A percentile compares a stretch with the other conserved stretches of the same genome.
phyloP scores from a whole-genome alignment of 495 filamentous ascomycete species.

The Neurospora sp. region DNA sequence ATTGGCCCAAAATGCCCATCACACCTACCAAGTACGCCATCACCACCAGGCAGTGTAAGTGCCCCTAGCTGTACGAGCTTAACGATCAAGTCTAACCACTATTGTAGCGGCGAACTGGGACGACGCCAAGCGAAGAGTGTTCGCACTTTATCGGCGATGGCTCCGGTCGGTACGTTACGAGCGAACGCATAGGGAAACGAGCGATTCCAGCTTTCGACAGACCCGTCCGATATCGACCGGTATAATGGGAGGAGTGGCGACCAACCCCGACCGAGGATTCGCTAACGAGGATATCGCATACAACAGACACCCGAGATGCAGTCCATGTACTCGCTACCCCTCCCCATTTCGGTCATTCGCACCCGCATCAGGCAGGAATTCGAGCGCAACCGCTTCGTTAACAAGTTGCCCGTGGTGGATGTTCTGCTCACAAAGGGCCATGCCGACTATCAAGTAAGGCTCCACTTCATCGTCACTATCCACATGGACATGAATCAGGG shows the following conservation, averaged over 20 bases:
- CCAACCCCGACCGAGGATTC: neutral
- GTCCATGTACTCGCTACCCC: constrained; percentile 84
- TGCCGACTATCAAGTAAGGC: constrained; percentile 70
- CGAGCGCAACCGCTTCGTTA: constrained; percentile 88
- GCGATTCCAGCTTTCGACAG: neutral
- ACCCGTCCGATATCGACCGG: neutral
- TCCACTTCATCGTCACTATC: neutral
- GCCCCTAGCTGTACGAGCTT: neutral
- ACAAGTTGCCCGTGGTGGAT: constrained; percentile 78
- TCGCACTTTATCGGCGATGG: constrained; percentile 87
- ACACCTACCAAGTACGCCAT: constrained; percentile 89
- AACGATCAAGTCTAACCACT: constrained; percentile 6
- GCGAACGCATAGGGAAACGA: neutral
- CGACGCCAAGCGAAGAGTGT: constrained; percentile 73
- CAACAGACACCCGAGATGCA: constrained; percentile 87
- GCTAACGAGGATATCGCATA: constrained; percentile 3
- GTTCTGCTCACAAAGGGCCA: constrained; percentile 80
- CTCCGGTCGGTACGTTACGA: constrained; percentile 67
- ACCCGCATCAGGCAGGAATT: constrained; percentile 96
- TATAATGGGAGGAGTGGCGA: neutral
- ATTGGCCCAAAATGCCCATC: constrained; percentile 44
- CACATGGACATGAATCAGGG: neutral
- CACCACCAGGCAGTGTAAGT: constrained; percentile 79
- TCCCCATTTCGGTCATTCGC: constrained; percentile 78
- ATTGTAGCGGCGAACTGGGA: constrained; percentile 67